Base-by-base conservation (phyloP, 306 rosid species). In the Prunus davidiana region DNA sequence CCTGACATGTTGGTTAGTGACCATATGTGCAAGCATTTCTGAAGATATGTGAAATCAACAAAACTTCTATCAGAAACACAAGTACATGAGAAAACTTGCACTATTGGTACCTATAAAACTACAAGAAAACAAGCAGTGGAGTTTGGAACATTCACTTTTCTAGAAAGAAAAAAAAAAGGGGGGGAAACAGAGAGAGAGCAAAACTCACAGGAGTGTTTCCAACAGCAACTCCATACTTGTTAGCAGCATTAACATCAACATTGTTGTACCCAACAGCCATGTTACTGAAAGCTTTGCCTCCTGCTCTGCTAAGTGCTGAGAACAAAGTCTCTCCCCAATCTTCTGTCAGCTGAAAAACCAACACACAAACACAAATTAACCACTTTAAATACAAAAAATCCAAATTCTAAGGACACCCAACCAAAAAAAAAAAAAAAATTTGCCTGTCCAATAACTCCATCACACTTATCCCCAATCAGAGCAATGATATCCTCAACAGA, bases 211-310 rank as follows among this genome's bases (percentile, higher is more conserved):
- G 98, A 74, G 98, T 93, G 81, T 91, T 93, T 79, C 98, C 98
- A 78, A 93, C 93, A 78, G 98, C 97, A 87, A 93, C 87, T 74
- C 97, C 97, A 34, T 91, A 74, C 86, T 93, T 93, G 74, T 80
- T 93, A 54, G 98, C 97, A 84, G 97, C 98, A 76, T 83, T 72
- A 68, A 92, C 96, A 88, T 92, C 90, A 24, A 96, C 99, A 81
- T 96, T 96, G 71, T 96, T 96, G 69, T 96, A 96, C 67, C 99
- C 99, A 83, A 96, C 99, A 9, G 97, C 99, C 98, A 96, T 96
- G 79, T 96, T 96, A 79, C 99, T 92, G 81, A 96, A 92, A 75
- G 97, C 98, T 73, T 87, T 92, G 27, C 99, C 99, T 79, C 99
- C 99, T 0, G 99, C 99, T 85, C 73, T 89, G 85, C 99, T 91